Evolutionary conservation across 2,329 filamentous ascomycete genomes (phyloP).

Genomic region (Clathrospora elynae): DNA sequence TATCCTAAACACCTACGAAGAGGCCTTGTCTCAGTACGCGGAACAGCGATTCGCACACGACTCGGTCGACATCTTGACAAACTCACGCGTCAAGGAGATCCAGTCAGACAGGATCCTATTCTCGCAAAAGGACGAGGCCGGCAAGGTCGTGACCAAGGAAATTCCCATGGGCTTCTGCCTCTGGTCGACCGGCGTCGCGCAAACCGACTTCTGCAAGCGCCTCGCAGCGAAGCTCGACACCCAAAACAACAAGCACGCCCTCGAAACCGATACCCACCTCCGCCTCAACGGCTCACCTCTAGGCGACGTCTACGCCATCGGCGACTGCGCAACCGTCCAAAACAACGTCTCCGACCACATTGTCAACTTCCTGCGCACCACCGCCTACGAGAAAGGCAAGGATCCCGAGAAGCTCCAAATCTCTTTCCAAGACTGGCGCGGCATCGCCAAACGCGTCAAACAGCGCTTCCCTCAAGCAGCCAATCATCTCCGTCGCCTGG

Average conservation of each 20-base stretch:
- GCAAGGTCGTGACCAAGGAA: slow-evolving; percentile 81
- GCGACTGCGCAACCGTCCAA: slow-evolving; percentile 94
- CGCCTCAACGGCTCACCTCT: slow-evolving; percentile 86
- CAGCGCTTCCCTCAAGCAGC: slow-evolving; percentile 89
- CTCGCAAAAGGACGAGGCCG: slow-evolving; percentile 76
- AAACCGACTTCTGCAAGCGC: slow-evolving; percentile 77
- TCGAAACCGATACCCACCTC: slow-evolving; percentile 93
- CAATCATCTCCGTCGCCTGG: slow-evolving; percentile 83
- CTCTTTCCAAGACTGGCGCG: slow-evolving; percentile 85
- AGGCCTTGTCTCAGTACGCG: slow-evolving; percentile 88
- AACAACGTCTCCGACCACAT: slow-evolving; percentile 96
- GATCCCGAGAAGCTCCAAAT: slow-evolving; percentile 88
- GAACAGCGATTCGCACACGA: slow-evolving; percentile 91
- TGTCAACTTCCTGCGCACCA: slow-evolving; percentile 82
- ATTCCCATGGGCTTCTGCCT: slow-evolving; percentile 94
- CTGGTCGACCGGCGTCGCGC: slow-evolving; percentile 94
- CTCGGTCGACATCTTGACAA: slow-evolving; percentile 88
- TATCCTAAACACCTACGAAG: slow-evolving; percentile 97
- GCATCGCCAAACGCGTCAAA: slow-evolving; percentile 80
- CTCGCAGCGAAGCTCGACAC: slow-evolving; percentile 75
- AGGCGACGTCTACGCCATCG: slow-evolving; percentile 94
- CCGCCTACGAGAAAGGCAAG: slow-evolving; percentile 89
- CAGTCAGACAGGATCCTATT: slow-evolving; percentile 83
- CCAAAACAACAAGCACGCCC: slow-evolving; percentile 87
- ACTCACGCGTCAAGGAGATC: slow-evolving; percentile 91